phyloP scores from a whole-genome alignment of 768 basidiomycete species.

The Macrolepiota fuliginosa region DNA sequence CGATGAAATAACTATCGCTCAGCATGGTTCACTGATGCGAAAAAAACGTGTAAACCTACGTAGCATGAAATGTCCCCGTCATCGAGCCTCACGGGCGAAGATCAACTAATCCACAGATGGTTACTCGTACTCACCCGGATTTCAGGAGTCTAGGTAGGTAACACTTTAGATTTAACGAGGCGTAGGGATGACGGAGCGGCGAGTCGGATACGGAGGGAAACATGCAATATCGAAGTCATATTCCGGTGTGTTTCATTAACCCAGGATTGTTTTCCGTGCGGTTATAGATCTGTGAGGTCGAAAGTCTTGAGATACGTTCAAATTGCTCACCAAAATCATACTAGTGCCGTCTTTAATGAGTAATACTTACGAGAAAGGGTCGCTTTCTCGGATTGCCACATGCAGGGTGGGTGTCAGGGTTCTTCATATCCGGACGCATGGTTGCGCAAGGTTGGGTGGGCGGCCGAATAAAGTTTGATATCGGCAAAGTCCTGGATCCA shows the following conservation, averaged over 20 bases:
- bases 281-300: background rate
- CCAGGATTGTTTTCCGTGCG: background rate
- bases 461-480: conserved; percentile 8
- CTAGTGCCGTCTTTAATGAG: background rate
- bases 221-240: background rate
- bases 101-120: background rate
- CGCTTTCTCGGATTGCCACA: background rate
- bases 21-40: background rate
- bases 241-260: background rate
- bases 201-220: background rate
- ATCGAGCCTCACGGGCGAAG: background rate
- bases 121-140: background rate
- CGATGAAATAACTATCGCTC: background rate
- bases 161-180: background rate
- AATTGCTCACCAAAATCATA: background rate
- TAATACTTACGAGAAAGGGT: background rate
- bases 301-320: background rate
- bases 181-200: background rate
- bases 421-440: background rate
- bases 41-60: background rate
- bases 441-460: conserved; percentile 5
- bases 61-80: background rate
- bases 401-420: background rate
- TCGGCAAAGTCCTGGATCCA: background rate
- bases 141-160: background rate